Conservation (phyloP, 345 rosid species). For the Fremontodendron californicum region DNA sequence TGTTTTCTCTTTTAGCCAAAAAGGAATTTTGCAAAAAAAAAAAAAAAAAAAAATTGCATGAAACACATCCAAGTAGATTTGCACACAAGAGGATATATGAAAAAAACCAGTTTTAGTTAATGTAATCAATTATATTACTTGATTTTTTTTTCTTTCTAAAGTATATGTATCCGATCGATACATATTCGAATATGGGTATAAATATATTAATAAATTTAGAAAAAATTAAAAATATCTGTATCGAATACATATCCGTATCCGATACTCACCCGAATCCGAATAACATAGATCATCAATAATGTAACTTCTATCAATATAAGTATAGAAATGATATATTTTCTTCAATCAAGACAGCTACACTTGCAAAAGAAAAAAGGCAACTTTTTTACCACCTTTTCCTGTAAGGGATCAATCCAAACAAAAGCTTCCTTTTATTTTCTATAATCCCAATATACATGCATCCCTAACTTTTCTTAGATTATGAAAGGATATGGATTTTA, state of each 20-base stretch:
- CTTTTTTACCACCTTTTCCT: not conserved
- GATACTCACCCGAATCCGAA: no score
- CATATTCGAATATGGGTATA: no score
- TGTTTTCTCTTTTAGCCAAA: not conserved
- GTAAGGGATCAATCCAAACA: not conserved
- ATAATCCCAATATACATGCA: not conserved
- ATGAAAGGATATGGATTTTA: constrained; percentile 1
- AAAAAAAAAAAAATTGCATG: not conserved
- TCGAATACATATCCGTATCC: no score
- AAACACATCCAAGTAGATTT: not conserved
- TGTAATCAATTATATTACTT: no score
- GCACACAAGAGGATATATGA: not conserved
- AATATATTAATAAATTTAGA: no score
- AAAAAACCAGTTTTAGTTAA: not conserved
- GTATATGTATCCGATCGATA: no score
- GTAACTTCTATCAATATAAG: not conserved
- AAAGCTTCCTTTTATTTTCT: not conserved
- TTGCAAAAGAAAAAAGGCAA: not conserved
- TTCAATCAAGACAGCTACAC: not conserved
- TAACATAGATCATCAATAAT: not conserved
- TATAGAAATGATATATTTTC: not conserved
- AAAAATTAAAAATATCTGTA: no score
- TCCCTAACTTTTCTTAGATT: not conserved
- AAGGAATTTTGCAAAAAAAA: no score
- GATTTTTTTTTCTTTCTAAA: no score